Conservation (phyloP, 1,284 basidiomycete species). For the Cutaneotrichosporon cyanovorans region DNA sequence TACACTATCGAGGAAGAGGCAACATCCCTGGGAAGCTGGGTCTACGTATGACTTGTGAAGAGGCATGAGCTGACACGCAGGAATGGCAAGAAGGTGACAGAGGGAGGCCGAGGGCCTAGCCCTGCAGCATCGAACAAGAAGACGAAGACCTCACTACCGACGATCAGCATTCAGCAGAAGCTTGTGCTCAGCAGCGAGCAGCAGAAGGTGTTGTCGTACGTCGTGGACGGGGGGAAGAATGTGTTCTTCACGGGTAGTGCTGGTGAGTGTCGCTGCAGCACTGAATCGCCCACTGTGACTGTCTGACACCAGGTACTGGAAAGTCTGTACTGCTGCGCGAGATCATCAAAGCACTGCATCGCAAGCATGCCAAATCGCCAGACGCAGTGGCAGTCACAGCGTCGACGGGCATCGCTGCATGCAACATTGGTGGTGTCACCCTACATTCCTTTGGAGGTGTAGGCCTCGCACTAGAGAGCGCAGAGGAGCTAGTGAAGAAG, state of each 20-base stretch:
- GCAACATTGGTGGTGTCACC: conserved; percentile 89
- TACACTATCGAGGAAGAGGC: conserved; percentile 21
- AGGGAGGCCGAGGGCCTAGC: conserved; percentile 2
- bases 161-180: conserved; percentile 43
- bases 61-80: conserved; percentile 3
- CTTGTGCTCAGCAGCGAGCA: conserved; percentile 70
- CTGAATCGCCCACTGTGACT: too few relatives aligned
- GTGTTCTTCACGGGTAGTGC: conserved; percentile 98
- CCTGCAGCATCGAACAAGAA: conserved; percentile 6
- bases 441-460: conserved; percentile 88
- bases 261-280: conserved; percentile 63
- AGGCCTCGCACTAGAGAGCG: conserved; percentile 67
- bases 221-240: conserved; percentile 64
- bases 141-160: conserved; percentile 7
- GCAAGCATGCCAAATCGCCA: conserved; percentile 48
- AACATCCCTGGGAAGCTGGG: conserved; percentile 37
- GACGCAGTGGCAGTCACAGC: conserved; percentile 77
- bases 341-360: conserved; percentile 62
- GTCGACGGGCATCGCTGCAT: conserved; percentile 82
- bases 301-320: conserved; percentile 62
- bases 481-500: conserved; percentile 59
- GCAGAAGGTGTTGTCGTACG: conserved; percentile 61
- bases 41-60: conserved; percentile 29
- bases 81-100: conserved; percentile 16
- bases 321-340: conserved; percentile 90